Percentiles rank a stretch among this genome's conserved stretches.
Evolutionary conservation across 192 early-diverging fungal genomes (phyloP).

Genomic region (Backusella mclennaniae): DNA sequence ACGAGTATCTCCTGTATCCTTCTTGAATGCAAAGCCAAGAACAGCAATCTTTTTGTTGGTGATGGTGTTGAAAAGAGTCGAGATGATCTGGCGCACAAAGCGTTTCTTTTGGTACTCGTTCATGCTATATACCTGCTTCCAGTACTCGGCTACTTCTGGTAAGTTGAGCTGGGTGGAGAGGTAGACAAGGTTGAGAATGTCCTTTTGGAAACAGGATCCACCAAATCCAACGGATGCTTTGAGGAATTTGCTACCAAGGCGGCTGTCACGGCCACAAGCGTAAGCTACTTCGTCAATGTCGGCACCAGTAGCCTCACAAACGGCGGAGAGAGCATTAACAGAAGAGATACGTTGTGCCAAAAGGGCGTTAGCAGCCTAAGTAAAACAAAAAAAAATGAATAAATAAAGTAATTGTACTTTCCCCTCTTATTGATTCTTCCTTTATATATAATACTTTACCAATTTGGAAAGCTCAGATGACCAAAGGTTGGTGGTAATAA

Average conservation of each 20-base stretch:
- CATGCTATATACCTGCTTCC: slow-evolving; percentile 85
- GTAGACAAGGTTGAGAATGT: slow-evolving; percentile 88
- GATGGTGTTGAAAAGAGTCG: slow-evolving; percentile 74
- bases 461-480: slow-evolving; percentile 92
- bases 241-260: slow-evolving; percentile 87
- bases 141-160: slow-evolving; percentile 90
- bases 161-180: slow-evolving; percentile 78
- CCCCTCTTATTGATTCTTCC: no score
- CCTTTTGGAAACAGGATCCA: slow-evolving; percentile 94
- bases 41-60: slow-evolving; percentile 76
- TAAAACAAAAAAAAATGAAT: background rate
- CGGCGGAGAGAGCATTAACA: slow-evolving; percentile 85
- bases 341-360: slow-evolving; percentile 92
- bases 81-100: slow-evolving; percentile 72
- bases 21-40: slow-evolving; percentile 93
- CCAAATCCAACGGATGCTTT: slow-evolving; percentile 92
- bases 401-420: no score
- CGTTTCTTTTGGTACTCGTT: slow-evolving; percentile 90
- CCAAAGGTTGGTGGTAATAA: slow-evolving; percentile 91
- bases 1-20: slow-evolving; percentile 90
- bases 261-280: slow-evolving; percentile 81
- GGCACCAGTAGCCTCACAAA: slow-evolving; percentile 91
- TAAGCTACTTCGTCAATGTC: slow-evolving; percentile 88
- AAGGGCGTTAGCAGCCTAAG: slow-evolving; percentile 84
- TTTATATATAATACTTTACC: slow-evolving; percentile 33